These are phyloP conservation scores for Pichia sp. DNA, from an alignment of 1,139 yeast species.

Conservation along the genomic window DNA sequence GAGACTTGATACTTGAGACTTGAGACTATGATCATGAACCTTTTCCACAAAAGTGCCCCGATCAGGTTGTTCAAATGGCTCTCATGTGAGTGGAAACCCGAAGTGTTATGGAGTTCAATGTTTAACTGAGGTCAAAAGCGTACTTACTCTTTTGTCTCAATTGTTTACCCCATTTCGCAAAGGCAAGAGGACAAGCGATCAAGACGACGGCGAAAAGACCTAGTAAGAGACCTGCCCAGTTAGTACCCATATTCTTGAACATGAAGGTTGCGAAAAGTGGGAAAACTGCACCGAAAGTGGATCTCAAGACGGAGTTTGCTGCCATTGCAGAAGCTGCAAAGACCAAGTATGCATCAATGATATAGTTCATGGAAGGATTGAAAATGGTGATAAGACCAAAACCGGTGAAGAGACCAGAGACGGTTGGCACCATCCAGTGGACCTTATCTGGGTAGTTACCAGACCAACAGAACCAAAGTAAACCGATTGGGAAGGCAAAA, in stretches of 20 bases:
- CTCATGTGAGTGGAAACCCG: too few species aligned
- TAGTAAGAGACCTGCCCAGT: slow-evolving; percentile 78
- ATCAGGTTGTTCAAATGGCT: too few species aligned
- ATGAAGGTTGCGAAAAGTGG: slow-evolving; percentile 72
- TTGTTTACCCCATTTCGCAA: slow-evolving; percentile 54
- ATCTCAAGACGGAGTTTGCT: slow-evolving; percentile 72
- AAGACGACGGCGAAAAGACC: slow-evolving; percentile 60
- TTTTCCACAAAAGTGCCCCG: too few species aligned
- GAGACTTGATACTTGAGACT: too few species aligned
- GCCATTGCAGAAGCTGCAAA: slow-evolving; percentile 91
- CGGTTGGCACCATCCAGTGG: slow-evolving; percentile 84
- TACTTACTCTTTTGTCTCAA: slow-evolving; percentile 59
- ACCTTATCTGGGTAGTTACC: slow-evolving; percentile 62
- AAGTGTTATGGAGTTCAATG: too few species aligned
- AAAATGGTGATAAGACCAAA: slow-evolving; percentile 70
- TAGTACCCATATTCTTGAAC: slow-evolving; percentile 67
- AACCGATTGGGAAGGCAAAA: slow-evolving; percentile 63
- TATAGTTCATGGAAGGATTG: slow-evolving; percentile 70
- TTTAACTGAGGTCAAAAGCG: slow-evolving; percentile 37
- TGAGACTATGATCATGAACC: too few species aligned
- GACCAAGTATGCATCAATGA: slow-evolving; percentile 70
- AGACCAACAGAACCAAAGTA: slow-evolving; percentile 82
- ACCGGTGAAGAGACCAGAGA: slow-evolving; percentile 67
- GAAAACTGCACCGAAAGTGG: slow-evolving; percentile 62
- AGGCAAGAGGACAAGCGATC: slow-evolving; percentile 72